Conservation (phyloP, 306 rosid species). For the Vigna unguiculata region DNA sequence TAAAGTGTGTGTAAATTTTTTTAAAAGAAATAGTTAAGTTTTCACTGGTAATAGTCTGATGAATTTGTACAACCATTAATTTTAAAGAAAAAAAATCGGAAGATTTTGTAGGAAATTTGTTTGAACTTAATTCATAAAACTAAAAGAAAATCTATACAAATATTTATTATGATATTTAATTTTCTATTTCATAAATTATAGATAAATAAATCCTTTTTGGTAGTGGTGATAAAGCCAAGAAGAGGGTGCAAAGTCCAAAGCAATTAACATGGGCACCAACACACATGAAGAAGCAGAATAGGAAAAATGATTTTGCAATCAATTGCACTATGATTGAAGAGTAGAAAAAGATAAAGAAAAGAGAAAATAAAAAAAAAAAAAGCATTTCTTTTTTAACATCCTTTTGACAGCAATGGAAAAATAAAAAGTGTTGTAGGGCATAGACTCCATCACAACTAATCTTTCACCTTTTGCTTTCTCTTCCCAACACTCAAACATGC, state of each 20-base stretch:
- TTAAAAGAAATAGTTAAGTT: too few species aligned
- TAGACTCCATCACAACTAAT: background rate
- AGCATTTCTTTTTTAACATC: slow-evolving; percentile 48
- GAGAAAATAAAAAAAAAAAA: slow-evolving; percentile 40
- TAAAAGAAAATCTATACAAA: too few species aligned
- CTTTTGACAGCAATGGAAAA: slow-evolving; percentile 51
- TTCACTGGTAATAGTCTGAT: too few species aligned
- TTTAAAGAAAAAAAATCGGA: too few species aligned
- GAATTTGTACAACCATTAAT: too few species aligned
- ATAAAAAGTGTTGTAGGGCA: slow-evolving; percentile 37
- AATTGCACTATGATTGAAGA: slow-evolving; percentile 78
- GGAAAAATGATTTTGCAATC: slow-evolving; percentile 72
- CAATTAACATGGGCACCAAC: slow-evolving; percentile 32
- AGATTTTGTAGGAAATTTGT: too few species aligned
- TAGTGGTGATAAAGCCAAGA: background rate
- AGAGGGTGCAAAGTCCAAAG: slow-evolving; percentile 52
- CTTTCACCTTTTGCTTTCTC: slow-evolving; percentile 31
- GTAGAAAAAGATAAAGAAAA: slow-evolving; percentile 41
- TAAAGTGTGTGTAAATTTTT: too few species aligned
- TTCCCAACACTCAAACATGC: slow-evolving; percentile 22
- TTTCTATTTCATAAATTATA: too few species aligned
- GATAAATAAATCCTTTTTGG: too few species aligned
- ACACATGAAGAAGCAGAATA: slow-evolving; percentile 5
- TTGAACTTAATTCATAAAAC: too few species aligned
- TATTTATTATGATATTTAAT: too few species aligned